These are phyloP conservation scores for Jackrogersella minutella DNA, from an alignment of 495 filamentous ascomycete species.

Conservation along the genomic window DNA sequence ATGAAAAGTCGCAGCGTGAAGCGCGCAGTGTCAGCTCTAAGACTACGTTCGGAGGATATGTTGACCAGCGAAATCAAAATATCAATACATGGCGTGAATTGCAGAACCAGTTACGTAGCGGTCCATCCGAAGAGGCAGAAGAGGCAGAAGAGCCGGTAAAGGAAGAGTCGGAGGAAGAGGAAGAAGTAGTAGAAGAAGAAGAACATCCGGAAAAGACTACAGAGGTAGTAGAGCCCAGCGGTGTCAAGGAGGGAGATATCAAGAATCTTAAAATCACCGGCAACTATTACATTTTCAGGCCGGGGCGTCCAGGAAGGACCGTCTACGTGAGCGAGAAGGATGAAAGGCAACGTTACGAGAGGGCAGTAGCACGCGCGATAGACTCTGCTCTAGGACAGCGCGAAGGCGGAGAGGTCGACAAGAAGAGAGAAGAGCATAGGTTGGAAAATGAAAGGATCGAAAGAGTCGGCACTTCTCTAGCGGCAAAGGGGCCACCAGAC, in stretches of 20 bases:
- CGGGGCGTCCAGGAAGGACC: background rate
- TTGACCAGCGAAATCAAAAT: background rate
- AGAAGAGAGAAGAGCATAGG: background rate
- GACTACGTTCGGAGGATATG: background rate
- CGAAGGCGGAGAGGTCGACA: background rate
- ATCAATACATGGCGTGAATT: background rate
- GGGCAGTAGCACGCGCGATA: background rate
- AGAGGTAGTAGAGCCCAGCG: background rate
- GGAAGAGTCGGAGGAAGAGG: background rate
- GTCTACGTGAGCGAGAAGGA: background rate
- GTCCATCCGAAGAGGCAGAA: background rate
- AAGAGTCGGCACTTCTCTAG: background rate
- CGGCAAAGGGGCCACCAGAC: background rate
- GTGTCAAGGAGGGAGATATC: background rate
- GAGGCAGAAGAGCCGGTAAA: background rate
- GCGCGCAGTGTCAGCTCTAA: background rate
- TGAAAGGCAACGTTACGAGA: constrained; percentile 3
- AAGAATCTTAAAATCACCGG: background rate
- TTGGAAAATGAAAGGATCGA: background rate
- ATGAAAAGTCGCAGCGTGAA: background rate
- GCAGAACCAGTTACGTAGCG: background rate
- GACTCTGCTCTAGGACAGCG: background rate
- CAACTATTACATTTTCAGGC: background rate
- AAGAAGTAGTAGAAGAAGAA: background rate
- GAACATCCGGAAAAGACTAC: background rate